phyloP scores from a whole-genome alignment of 176 grass and related monocot species.

The Oryza glaberrima region DNA sequence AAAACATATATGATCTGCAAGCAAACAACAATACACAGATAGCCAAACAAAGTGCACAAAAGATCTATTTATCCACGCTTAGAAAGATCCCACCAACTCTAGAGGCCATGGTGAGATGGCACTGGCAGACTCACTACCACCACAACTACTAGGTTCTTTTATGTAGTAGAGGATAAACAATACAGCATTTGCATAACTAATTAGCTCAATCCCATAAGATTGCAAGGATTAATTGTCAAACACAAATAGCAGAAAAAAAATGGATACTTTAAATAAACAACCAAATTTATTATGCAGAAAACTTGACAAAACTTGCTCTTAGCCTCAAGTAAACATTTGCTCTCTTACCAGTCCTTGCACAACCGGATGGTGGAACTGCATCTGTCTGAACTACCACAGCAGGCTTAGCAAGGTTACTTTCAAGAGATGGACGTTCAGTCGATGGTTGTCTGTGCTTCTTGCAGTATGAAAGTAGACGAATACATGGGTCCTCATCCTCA shows the following conservation, averaged over 20 bases:
- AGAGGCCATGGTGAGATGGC: neutral
- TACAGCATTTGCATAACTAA: constrained; percentile 34
- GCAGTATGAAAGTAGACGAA: constrained; percentile 95
- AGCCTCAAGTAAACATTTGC: constrained; percentile 31
- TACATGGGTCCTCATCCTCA: constrained; percentile 90
- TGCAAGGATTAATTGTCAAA: constrained; percentile 24
- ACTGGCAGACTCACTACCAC: neutral
- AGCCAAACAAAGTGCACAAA: too few species aligned
- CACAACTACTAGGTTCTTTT: neutral
- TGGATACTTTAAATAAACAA: neutral
- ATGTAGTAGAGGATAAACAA: constrained; percentile 15
- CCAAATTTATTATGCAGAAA: constrained; percentile 24
- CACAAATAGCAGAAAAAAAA: constrained; percentile 32
- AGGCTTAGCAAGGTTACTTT: constrained; percentile 41
- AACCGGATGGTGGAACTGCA: constrained; percentile 71
- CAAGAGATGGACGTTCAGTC: constrained; percentile 70
- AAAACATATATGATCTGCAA: neutral
- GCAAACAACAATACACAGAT: neutral
- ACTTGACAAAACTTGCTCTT: constrained; percentile 1
- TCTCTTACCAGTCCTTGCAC: constrained; percentile 88
- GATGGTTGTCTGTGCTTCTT: constrained; percentile 96
- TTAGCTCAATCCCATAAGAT: constrained; percentile 12
- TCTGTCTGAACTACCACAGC: constrained; percentile 49
- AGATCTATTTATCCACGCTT: too few species aligned
- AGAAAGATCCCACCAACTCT: too few species aligned